Evolutionary conservation across 208 protist species (phyloP).

Genomic region (Wallacemonas rigidus): DNA sequence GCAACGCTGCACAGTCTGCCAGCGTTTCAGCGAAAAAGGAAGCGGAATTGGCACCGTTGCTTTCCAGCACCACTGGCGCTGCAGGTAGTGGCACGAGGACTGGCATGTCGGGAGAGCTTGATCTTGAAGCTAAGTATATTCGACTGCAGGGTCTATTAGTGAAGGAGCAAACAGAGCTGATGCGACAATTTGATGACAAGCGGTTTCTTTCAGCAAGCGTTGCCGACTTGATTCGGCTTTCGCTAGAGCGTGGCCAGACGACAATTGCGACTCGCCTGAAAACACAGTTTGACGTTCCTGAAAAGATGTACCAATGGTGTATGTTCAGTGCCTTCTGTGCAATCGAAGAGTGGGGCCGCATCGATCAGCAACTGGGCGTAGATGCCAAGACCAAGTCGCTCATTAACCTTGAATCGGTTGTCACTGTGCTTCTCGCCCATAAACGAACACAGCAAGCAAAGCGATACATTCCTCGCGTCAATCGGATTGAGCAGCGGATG

Average conservation of each 20-base stretch:
- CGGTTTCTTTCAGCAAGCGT: conserved; percentile 77
- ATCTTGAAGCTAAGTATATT: conserved; percentile 12
- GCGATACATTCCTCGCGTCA: conserved; percentile 66
- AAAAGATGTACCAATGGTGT: conserved; percentile 75
- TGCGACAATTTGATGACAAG: conserved; percentile 63
- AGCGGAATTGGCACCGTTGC: conserved; percentile 6
- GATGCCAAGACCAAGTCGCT: conserved; percentile 40
- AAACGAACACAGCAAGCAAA: conserved; percentile 66
- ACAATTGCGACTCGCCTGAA: conserved; percentile 55
- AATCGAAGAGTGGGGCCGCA: conserved; percentile 68
- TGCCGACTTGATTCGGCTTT: conserved; percentile 56
- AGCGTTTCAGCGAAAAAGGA: conserved; percentile 21
- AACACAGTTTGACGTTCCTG: conserved; percentile 58
- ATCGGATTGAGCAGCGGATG: conserved; percentile 69
- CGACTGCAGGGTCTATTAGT: conserved; percentile 33
- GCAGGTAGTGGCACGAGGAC: neutral
- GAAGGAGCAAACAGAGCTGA: conserved; percentile 65
- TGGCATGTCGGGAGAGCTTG: conserved; percentile 7
- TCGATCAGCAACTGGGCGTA: conserved; percentile 60
- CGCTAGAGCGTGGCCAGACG: conserved; percentile 59
- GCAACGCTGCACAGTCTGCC: conserved; percentile 12
- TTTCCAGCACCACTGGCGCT: neutral
- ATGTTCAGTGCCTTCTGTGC: conserved; percentile 63
- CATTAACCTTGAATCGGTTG: conserved; percentile 53
- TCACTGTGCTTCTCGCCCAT: conserved; percentile 55